phyloP scores from a whole-genome alignment of 345 rosid genomes.

The Citrus glauca region DNA sequence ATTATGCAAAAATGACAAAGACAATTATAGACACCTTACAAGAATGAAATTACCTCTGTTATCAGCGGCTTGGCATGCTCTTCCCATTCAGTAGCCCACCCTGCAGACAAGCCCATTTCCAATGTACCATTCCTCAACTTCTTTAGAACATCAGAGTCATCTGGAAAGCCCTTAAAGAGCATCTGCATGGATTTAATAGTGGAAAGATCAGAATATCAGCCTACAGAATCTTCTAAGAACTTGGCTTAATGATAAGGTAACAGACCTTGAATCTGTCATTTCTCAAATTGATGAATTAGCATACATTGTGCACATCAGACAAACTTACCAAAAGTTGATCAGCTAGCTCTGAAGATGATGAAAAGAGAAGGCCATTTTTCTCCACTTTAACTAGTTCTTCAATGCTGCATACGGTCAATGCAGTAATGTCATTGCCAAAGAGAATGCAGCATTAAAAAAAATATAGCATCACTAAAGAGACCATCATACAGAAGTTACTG shows the following conservation, averaged over 20 bases:
- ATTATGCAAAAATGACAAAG: background rate
- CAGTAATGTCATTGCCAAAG: background rate
- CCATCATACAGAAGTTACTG: background rate
- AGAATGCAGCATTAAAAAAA: background rate
- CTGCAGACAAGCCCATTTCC: conserved; percentile 65
- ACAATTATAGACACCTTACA: background rate
- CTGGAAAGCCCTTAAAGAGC: conserved; percentile 85
- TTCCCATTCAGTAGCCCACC: conserved; percentile 93
- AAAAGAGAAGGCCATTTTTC: conserved; percentile 86
- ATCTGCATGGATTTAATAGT: conserved; percentile 34
- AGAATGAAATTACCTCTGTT: conserved; percentile 35
- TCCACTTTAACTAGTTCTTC: conserved; percentile 77
- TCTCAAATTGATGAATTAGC: background rate
- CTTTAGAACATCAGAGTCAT: conserved; percentile 50
- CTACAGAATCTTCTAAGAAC: background rate
- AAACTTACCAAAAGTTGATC: conserved; percentile 70
- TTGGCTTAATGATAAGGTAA: background rate
- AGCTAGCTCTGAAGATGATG: conserved; percentile 91
- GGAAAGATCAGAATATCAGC: background rate
- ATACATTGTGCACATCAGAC: background rate
- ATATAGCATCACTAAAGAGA: background rate
- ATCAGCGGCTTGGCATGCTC: conserved; percentile 78
- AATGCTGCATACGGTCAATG: conserved; percentile 47
- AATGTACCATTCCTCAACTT: conserved; percentile 60
- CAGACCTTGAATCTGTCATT: background rate